Evolutionary conservation across 768 basidiomycete species (phyloP), one percentile per base, ranked within the genome.

Genomic region (Tricholomella constricta): DNA sequence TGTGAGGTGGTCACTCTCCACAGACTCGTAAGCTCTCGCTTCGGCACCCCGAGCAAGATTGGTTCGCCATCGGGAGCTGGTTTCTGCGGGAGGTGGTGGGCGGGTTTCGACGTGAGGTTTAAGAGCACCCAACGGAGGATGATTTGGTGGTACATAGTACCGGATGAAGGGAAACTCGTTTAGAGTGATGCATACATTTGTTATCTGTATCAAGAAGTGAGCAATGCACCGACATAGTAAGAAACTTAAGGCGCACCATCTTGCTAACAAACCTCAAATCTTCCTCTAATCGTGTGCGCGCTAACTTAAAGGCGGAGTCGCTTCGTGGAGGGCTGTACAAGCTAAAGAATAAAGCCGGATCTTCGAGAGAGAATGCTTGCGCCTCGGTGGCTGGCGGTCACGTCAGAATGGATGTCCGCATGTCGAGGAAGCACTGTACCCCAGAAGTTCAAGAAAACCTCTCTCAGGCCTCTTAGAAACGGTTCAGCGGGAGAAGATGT

Each of bases 81-180:
- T 70, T 66, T 91, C 90, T 11, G 80, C 56, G 17, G 87, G 86
- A 9, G 84, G 80, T 4, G 85, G 83, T 5, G 86, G 80, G 4
- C 87, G 83, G 10, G 84, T 86, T 54, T 82, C 77, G 2, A 72
- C 70, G 59, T 83, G 71, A 2, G 86, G 87, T 51, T 87, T 86
- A 48, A 98, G 82, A 2, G 94, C 83, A 12, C 94, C 93, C 12
- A 98, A 78, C 1, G 94, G 95, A 2, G 78, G 77, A 62, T 94
- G 93, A 56, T 89, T 81, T 11, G 84, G 73, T 4, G 96, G 93
- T 47, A 90, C 72, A 67, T 97, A 98, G 72, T 96, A 98, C 27
- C 96, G 88, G 59, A 98, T 87, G 66, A 83, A 88, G 0, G 97
- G 97, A 63, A 87, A 91, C 67, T 99, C 97, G 62, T 93, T 89